These are phyloP conservation scores for Letharia lupina DNA, from an alignment of 495 filamentous ascomycete genomes.

Conservation along the genomic window DNA sequence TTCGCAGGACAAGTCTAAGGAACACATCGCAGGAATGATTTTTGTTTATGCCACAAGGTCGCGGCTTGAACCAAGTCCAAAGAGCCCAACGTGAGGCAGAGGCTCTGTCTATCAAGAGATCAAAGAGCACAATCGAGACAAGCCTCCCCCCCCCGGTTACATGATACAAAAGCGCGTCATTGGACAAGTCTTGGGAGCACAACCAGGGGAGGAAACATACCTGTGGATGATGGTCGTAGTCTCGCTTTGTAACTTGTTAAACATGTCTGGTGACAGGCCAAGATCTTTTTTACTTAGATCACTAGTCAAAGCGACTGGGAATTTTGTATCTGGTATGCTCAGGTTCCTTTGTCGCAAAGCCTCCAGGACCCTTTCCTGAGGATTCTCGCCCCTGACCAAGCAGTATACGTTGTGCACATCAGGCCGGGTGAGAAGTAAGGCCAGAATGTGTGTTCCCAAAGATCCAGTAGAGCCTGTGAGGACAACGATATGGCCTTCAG, in stretches of 20 bases:
- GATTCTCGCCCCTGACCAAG: conserved; percentile 39
- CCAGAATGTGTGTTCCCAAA: conserved; percentile 47
- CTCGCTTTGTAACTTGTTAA: neutral
- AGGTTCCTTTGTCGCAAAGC: conserved; percentile 35
- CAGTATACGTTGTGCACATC: conserved; percentile 43
- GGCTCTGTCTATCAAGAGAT: neutral
- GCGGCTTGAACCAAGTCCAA: neutral
- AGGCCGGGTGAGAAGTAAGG: conserved; percentile 38
- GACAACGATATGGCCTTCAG: conserved; percentile 37
- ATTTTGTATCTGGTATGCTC: neutral
- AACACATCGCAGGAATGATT: neutral
- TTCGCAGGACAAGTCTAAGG: neutral
- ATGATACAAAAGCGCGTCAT: neutral
- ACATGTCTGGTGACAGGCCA: conserved; percentile 6
- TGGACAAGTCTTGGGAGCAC: neutral
- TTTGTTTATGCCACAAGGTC: neutral
- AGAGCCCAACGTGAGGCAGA: neutral
- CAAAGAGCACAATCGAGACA: neutral
- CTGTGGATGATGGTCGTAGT: conserved; percentile 19
- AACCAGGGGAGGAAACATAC: neutral
- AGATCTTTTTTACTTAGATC: conserved; percentile 26
- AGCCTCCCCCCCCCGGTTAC: neutral
- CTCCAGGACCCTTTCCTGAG: conserved; percentile 27
- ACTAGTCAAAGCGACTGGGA: conserved; percentile 46
- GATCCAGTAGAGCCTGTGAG: conserved; percentile 54